Conservation (phyloP, 257 asterid genomes). For the Striga asiatica region DNA sequence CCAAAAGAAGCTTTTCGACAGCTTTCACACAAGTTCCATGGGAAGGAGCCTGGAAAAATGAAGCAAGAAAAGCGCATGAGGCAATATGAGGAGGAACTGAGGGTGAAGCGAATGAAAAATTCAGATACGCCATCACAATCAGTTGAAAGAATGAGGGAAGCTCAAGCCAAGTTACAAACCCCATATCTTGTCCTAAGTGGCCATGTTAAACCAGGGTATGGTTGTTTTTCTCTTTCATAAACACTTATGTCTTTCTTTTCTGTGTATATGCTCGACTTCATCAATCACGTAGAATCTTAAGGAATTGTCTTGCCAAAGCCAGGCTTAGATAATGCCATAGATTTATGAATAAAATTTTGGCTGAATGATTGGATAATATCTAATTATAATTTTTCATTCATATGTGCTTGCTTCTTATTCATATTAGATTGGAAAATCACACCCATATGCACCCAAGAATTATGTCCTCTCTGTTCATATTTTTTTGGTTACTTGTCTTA, state of each 20-base stretch:
- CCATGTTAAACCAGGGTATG: constrained; percentile 84
- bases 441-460: too few relatives aligned
- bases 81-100: constrained; percentile 80
- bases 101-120: constrained; percentile 86
- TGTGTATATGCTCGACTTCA: neutral
- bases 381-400: too few relatives aligned
- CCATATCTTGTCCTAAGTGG: constrained; percentile 89
- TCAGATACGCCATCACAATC: constrained; percentile 91
- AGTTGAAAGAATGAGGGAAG: constrained; percentile 86
- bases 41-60: constrained; percentile 97
- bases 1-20: constrained; percentile 88
- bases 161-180: constrained; percentile 53
- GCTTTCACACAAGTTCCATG: constrained; percentile 91
- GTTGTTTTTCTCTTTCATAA: neutral
- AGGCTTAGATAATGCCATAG: too few relatives aligned
- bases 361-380: too few relatives aligned
- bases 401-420: too few relatives aligned
- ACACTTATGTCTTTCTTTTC: constrained; percentile 6
- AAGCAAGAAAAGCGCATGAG: constrained; percentile 90
- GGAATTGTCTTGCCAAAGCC: too few relatives aligned
- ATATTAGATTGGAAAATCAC: too few relatives aligned
- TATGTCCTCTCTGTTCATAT: neutral
- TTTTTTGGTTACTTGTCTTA: neutral
- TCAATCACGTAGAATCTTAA: neutral
- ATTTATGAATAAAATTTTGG: too few relatives aligned